Conservation (phyloP, 805 yeast genomes). For the Blastobotrys mokoenaii region DNA sequence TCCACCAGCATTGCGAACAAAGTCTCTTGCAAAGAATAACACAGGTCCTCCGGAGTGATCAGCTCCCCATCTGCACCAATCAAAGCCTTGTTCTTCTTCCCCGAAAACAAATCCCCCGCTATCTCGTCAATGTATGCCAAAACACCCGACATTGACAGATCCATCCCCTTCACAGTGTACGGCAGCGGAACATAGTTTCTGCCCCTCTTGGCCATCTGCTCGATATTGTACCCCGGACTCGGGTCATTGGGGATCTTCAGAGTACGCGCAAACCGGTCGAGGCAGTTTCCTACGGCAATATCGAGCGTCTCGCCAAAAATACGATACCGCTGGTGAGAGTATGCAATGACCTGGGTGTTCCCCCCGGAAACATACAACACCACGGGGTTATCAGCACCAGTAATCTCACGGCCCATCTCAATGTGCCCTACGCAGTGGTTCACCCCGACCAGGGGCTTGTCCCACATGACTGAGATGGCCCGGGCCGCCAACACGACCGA, state of each 20-base stretch:
- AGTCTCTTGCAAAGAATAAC: constrained; percentile 88
- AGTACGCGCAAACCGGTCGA: constrained; percentile 92
- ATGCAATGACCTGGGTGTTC: constrained; percentile 96
- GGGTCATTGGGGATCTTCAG: constrained; percentile 85
- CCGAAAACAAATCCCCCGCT: constrained; percentile 61
- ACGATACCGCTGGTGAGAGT: constrained; percentile 84
- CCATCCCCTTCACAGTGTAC: constrained; percentile 98
- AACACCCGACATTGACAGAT: constrained; percentile 91
- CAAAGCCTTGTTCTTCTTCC: constrained; percentile 22
- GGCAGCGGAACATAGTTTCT: constrained; percentile 63
- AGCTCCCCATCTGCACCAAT: constrained; percentile 33
- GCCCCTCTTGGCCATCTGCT: constrained; percentile 73
- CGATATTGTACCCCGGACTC: constrained; percentile 95
- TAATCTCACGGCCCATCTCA: constrained; percentile 98
- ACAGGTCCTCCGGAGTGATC: constrained; percentile 77
- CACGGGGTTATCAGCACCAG: constrained; percentile 96
- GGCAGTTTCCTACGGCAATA: constrained; percentile 94
- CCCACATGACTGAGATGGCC: constrained; percentile 71
- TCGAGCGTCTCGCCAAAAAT: constrained; percentile 99
- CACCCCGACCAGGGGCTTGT: constrained; percentile 82
- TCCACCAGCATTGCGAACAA: constrained; percentile 94
- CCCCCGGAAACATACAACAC: constrained; percentile 98
- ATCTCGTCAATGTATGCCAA: constrained; percentile 74
- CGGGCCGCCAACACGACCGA: constrained; percentile 90
- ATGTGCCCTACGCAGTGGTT: constrained; percentile 98